Conservation (phyloP, 257 asterid genomes). For the Salvia rosmarinus region DNA sequence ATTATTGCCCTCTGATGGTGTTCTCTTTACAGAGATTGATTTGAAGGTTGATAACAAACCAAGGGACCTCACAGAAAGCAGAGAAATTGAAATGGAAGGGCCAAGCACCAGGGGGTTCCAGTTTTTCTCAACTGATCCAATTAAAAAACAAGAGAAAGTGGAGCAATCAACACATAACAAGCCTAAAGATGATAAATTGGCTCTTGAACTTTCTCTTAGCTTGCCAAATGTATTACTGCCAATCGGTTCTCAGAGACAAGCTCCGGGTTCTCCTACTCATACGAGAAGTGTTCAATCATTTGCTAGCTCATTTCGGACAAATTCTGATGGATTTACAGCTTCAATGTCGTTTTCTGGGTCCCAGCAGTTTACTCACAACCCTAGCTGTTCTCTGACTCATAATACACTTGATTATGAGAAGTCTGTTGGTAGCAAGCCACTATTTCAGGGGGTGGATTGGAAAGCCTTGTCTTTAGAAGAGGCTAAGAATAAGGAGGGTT, state of each 20-base stretch:
- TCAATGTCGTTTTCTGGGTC: constrained; percentile 97
- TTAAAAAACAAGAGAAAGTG: constrained; percentile 63
- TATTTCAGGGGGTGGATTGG: constrained; percentile 98
- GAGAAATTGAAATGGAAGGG: constrained; percentile 65
- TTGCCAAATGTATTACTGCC: constrained; percentile 91
- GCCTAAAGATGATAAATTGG: constrained; percentile 76
- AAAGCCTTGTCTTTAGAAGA: constrained; percentile 81
- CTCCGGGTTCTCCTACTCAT: constrained; percentile 88
- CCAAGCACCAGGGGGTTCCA: constrained; percentile 78
- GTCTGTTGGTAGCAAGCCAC: constrained; percentile 88
- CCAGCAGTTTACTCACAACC: constrained; percentile 93
- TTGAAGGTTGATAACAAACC: constrained; percentile 53
- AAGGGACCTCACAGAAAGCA: constrained; percentile 41
- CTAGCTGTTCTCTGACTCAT: constrained; percentile 89
- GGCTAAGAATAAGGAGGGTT: constrained; percentile 62
- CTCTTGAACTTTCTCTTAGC: constrained; percentile 97
- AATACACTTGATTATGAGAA: constrained; percentile 77
- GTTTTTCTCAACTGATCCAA: constrained; percentile 74
- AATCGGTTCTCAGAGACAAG: constrained; percentile 61
- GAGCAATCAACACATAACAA: constrained; percentile 49
- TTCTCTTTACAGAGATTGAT: constrained; percentile 41
- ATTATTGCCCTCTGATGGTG: constrained; percentile 42
- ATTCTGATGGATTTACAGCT: constrained; percentile 87
- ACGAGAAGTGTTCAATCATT: constrained; percentile 84
- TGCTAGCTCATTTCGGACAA: constrained; percentile 78